These are phyloP conservation scores for sorghum (Sorghum bicolor) DNA, from an alignment of 176 grass and related monocot species.

Conservation along the genomic window DNA sequence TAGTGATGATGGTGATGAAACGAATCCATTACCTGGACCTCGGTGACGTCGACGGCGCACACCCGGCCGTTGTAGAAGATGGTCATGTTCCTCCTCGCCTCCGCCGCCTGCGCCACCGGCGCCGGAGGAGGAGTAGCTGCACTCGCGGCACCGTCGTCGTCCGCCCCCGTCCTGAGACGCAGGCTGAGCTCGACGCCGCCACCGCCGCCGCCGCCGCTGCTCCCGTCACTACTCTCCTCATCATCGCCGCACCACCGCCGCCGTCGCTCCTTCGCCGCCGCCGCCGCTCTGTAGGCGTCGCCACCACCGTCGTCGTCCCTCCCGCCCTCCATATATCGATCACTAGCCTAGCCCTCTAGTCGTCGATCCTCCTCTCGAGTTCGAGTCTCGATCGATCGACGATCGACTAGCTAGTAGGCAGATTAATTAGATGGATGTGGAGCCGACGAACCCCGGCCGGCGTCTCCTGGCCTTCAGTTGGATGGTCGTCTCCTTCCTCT, in stretches of 20 bases:
- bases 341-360: background rate
- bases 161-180: slow-evolving; percentile 14
- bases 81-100: slow-evolving; percentile 39
- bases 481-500: too few relatives aligned
- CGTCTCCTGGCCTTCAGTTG: too few relatives aligned
- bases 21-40: slow-evolving; percentile 43
- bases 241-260: background rate
- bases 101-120: background rate
- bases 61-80: slow-evolving; percentile 69
- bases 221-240: background rate
- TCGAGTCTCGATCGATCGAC: too few relatives aligned
- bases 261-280: background rate
- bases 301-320: background rate
- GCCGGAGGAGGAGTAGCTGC: background rate
- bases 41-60: slow-evolving; percentile 61
- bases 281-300: background rate
- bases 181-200: slow-evolving; percentile 44
- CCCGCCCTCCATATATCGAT: slow-evolving; percentile 15
- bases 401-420: too few relatives aligned
- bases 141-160: background rate
- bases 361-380: too few relatives aligned
- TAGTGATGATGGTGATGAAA: too few relatives aligned
- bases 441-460: too few relatives aligned
- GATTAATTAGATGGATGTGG: too few relatives aligned
- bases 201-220: background rate